Percentiles rank a stretch among this genome's conserved stretches.
Conservation (phyloP, 495 filamentous ascomycete species). For the Beverwykella pulmonaria region DNA sequence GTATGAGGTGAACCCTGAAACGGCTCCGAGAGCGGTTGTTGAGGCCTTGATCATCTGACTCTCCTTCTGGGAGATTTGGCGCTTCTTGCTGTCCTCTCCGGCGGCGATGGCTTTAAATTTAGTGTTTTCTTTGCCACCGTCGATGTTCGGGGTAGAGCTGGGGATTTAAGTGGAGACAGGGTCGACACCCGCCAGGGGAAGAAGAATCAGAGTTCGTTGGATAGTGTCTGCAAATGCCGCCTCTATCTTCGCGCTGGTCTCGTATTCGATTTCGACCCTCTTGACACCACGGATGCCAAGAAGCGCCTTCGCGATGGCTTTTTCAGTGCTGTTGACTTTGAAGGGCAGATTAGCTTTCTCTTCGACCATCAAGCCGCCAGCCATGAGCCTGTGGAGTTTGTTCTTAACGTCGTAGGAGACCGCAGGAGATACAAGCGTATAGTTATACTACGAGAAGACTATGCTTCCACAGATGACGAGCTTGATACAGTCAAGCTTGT, state of each 20-base stretch:
- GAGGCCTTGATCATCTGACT: background rate
- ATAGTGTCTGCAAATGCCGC: background rate
- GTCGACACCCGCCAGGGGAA: background rate
- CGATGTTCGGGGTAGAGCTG: too few relatives aligned
- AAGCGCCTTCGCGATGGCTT: slow-evolving; percentile 16
- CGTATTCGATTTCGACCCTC: slow-evolving; percentile 4
- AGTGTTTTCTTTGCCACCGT: too few relatives aligned
- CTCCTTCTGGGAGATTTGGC: background rate
- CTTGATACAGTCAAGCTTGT: slow-evolving; percentile 5
- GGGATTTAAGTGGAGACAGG: too few relatives aligned
- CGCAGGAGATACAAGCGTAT: slow-evolving; percentile 10
- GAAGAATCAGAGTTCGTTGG: background rate
- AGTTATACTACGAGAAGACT: slow-evolving; percentile 15
- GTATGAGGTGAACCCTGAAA: too few relatives aligned
- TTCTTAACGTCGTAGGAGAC: slow-evolving; percentile 4
- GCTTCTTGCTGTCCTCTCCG: background rate
- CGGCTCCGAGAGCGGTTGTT: background rate
- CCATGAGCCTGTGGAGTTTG: background rate
- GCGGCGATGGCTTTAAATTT: background rate
- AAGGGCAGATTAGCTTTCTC: slow-evolving; percentile 8
- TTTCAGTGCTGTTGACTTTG: slow-evolving; percentile 7
- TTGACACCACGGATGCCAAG: slow-evolving; percentile 9
- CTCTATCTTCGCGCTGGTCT: background rate
- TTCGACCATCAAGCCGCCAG: background rate
- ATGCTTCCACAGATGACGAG: slow-evolving; percentile 4